Percentiles rank a stretch among this genome's conserved stretches.
Conservation (phyloP, 345 rosid genomes). For the Salix suchowensis region DNA sequence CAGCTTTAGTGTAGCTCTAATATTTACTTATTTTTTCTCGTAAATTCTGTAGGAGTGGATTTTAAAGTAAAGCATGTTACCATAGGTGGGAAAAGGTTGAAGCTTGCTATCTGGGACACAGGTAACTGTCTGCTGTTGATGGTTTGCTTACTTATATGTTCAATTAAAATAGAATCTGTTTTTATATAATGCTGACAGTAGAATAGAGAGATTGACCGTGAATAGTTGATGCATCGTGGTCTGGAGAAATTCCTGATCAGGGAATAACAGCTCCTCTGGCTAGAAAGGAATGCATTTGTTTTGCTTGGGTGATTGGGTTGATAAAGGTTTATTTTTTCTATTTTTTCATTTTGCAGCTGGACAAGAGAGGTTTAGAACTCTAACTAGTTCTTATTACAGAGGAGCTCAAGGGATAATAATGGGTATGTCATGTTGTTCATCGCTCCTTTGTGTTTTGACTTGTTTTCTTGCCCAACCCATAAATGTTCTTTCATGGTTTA, state of each 20-base stretch:
- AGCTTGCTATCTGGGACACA: conserved; percentile 98
- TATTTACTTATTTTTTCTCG: not conserved
- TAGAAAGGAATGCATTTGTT: too few species aligned
- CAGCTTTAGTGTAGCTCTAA: too few species aligned
- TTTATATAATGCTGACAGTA: not conserved
- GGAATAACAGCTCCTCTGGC: not conserved
- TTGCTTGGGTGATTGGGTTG: too few species aligned
- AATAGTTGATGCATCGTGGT: not conserved
- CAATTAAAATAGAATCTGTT: not conserved
- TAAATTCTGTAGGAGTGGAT: conserved; percentile 62
- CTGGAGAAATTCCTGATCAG: not conserved
- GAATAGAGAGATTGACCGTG: not conserved
- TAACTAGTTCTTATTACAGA: conserved; percentile 88
- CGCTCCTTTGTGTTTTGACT: not conserved
- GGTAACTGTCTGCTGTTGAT: conserved; percentile 32
- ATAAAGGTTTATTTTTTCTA: too few species aligned
- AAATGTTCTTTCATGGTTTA: not conserved
- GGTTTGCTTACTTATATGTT: not conserved
- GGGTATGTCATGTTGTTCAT: conserved; percentile 43
- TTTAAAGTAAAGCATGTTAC: conserved; percentile 84
- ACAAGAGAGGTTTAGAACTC: conserved; percentile 90
- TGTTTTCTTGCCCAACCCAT: not conserved
- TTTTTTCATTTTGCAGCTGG: conserved; percentile 56
- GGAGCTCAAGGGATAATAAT: conserved; percentile 92
- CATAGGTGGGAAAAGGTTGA: conserved; percentile 70